A percentile compares a stretch with the other conserved stretches of the same genome.
These are phyloP conservation scores for Solanum tarapatanum DNA, from an alignment of 257 asterid species.

Conservation along the genomic window DNA sequence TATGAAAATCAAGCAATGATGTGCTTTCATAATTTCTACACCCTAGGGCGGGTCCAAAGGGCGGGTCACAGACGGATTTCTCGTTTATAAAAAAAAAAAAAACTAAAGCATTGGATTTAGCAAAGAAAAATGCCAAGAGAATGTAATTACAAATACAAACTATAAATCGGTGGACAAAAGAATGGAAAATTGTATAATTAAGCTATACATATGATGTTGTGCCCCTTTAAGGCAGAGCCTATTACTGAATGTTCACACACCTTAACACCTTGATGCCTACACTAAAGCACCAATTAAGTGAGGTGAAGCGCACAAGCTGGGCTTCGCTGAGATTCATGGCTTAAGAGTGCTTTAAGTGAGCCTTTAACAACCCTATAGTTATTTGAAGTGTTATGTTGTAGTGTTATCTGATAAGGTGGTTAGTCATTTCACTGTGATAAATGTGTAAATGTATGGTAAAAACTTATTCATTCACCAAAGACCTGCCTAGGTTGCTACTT, in stretches of 20 bases:
- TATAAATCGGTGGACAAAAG: not conserved
- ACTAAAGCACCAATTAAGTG: not conserved
- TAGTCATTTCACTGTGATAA: not conserved
- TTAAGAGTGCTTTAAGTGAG: not conserved
- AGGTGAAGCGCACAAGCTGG: not conserved
- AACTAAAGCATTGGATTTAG: not conserved
- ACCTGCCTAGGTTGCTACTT: not conserved
- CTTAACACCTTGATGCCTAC: not conserved
- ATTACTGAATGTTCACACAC: not conserved
- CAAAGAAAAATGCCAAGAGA: not conserved
- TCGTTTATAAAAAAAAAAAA: no score
- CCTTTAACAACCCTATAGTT: not conserved
- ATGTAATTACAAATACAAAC: not conserved
- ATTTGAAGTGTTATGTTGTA: not conserved
- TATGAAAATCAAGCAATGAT: not conserved
- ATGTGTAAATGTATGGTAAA: not conserved
- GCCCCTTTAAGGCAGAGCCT: not conserved
- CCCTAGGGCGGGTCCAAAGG: not conserved
- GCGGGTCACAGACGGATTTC: no score
- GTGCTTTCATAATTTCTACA: not conserved
- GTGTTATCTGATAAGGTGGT: not conserved
- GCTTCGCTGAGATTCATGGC: not conserved
- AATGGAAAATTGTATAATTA: not conserved
- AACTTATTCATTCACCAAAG: not conserved
- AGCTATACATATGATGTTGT: not conserved